Base-by-base conservation (phyloP, 805 yeast genomes). In the Tetrapisispora namnaoensis region DNA sequence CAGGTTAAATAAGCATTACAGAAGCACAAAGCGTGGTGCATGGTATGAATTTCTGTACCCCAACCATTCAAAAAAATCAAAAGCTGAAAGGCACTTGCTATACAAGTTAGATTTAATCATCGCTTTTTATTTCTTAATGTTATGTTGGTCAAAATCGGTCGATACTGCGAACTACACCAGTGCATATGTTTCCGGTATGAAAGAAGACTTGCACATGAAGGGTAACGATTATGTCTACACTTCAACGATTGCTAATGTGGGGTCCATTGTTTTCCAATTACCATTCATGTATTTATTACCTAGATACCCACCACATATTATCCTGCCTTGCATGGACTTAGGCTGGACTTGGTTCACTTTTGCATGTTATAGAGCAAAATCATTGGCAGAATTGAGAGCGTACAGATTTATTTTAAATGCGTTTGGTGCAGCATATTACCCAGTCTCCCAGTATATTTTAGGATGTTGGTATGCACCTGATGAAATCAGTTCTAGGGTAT, bases 291-390 rank as follows among this genome's bases (percentile, higher is more conserved):
- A 77, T 55, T 58, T 82, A 21, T 67, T 85, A 47, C 78, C 79
- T 38, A 72, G 79, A 37, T 66, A 71, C 35, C 83, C 83, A 6
- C 68, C 82, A 49, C 78, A 76, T 45, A 51, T 60, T 11, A 56
- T 65, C 69, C 70, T 63, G 37, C 82, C 83, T 1, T 50, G 68
- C 2, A 70, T 77, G 63, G 93, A 85, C 59, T 55, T 83, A 37
- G 69, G 77, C 35, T 85, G 93, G 95, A 76, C 86, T 1, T 66
- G 82, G 47, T 73, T 83, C 49, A 83, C 89, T 1, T 69, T 82
- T 40, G 73, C 75, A 13, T 70, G 77, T 42, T 80, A 73, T 57
- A 71, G 70, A 53, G 79, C 73, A 42, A 70, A 72, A 21, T 70
- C 68, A 11, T 75, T 76, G 16, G 65, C 69, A 2, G 78, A 77